Base-by-base conservation (phyloP, 495 filamentous ascomycete species). In the Aspergillus homomorphus region DNA sequence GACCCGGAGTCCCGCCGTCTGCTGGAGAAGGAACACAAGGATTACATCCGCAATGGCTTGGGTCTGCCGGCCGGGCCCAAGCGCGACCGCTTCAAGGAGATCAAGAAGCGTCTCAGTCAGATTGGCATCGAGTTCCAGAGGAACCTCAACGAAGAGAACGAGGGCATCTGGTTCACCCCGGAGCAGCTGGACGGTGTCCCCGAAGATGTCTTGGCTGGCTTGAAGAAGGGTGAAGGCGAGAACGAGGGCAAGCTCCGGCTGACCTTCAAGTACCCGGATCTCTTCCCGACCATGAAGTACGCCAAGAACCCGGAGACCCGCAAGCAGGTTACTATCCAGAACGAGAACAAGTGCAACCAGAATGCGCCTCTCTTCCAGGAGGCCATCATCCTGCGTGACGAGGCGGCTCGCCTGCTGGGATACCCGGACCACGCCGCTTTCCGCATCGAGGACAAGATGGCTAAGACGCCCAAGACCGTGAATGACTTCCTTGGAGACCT, bases 361-460 rank as follows among this genome's bases (percentile, higher is more conserved):
- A 98, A 98, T 65, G 83, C 87, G 6, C 83, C 87, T 0, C 77
- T 98, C 18, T 98, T 98, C 81, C 84, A 80, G 56, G 94, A 97
- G 71, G 84, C 92, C 1, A 83, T 98, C 48, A 71, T 93, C 16
- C 80, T 98, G 56, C 88, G 95, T 18, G 94, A 98, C 63, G 95
- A 98, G 74, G 90, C 88, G 21, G 94, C 95, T 33, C 86, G 95
- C 51, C 76, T 98, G 42, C 77, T 98, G 22, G 92, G 91, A 6
- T 98, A 96, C 72, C 89, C 87, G 19, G 89, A 96, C 66, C 93
- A 97, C 74, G 94, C 94, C 28, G 84, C 90, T 20, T 92, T 96
- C 80, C 81, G 84, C 30, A 89, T 98, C 46, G 93, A 96, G 71
- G 89, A 94, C 58, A 97, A 96, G 82, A 98, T 98, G 95, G 92